Conservation (phyloP, 2,329 filamentous ascomycete species). For the Fusarium algeriense region DNA sequence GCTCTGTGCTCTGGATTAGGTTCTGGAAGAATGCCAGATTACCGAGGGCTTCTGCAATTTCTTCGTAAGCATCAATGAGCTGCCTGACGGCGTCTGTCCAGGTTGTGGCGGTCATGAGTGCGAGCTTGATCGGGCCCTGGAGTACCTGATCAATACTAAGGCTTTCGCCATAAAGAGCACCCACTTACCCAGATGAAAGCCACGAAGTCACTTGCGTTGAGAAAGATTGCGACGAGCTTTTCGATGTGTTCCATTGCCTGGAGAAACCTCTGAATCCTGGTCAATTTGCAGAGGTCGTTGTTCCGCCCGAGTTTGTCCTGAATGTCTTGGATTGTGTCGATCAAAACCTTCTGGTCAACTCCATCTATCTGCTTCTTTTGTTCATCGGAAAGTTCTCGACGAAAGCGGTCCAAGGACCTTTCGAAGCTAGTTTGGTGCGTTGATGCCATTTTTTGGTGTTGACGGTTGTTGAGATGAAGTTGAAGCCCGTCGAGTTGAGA, state of each 20-base stretch:
- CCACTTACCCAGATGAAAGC: constrained; percentile 15
- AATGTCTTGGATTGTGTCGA: accelerated
- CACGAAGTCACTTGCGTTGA: background rate
- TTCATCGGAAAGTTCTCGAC: background rate
- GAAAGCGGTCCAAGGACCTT: background rate
- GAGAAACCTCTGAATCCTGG: background rate
- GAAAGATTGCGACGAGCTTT: background rate
- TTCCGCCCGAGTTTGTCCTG: background rate
- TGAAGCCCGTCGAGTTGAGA: accelerated
- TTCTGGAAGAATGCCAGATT: background rate
- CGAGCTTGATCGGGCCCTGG: constrained; percentile 1
- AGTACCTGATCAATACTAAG: accelerated
- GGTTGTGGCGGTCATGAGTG: background rate
- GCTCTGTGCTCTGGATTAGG: background rate
- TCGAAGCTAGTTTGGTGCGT: background rate
- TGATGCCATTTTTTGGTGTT: background rate
- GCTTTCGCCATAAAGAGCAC: accelerated
- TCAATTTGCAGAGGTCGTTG: background rate
- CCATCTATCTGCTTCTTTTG: background rate
- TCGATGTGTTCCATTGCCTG: background rate
- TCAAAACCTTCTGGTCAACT: accelerated
- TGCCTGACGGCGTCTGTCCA: background rate
- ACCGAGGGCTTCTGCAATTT: background rate
- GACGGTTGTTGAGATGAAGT: accelerated
- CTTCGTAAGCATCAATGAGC: background rate